Base-by-base conservation (phyloP, 768 basidiomycete species). In the Boletus rubropictus region DNA sequence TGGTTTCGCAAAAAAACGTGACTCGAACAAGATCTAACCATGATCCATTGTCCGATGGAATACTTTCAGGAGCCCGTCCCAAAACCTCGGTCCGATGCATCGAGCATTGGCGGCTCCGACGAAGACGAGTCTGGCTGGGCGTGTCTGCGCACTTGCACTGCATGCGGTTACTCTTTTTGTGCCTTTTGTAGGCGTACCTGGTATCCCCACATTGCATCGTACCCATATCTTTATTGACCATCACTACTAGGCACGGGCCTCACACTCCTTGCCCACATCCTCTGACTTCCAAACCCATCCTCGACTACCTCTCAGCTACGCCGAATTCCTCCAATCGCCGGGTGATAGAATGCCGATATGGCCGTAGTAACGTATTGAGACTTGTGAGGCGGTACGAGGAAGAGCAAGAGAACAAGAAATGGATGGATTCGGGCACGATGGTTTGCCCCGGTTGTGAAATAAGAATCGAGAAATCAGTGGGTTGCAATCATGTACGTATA, bases 401-500 rank as follows among this genome's bases (percentile, higher is more conserved):
- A 63, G 89, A 90, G 27, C 74, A 79, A 62, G 76, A 79, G 53
- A 92, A 87, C 65, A 74, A 72, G 54, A 69, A 77, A 55, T 94
- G 87, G 88, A 70, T 94, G 22, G 73, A 80, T 24, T 60, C 69
- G 28, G 79, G 77, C 34, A 87, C 91, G 10, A 84, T 75, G 65
- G 69, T 72, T 17, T 89, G 87, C 60, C 86, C 90, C 4, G 81
- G 81, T 5, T 94, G 92, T 66, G 55, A 67, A 5, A 75, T 87
- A 12, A 72, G 77, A 49, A 84, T 92, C 10, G 85, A 89, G 67
- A 89, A 89, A 67, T 77, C 73, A 15, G 55, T 75, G 49, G 91
- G 91, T 2, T 94, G 92, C 68, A 94, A 94, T 65, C 92, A 95
- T 68, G 90, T 91, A 69, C 51, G 83, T 70, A 36, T 39, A 7